Conservation (phyloP, 129 eudicot species). For the sunflower (Helianthus annuus) region HanXRQr2.0-SUNRISE NC_035434.2:153532829-153533328, state of each 20-base stretch:
- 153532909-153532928: not conserved
- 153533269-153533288: not conserved
- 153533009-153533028: not conserved
- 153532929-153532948: not conserved
- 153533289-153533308: not conserved
- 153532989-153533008: too few species aligned
- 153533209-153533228: not conserved
- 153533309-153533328: not conserved
- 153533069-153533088: conserved; percentile 1
- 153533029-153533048: not conserved
- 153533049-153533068: not conserved
- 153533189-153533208: not conserved
- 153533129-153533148: not conserved
- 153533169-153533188: not conserved
- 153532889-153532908: not conserved
- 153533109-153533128: not conserved
- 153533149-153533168: not conserved
- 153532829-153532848: too few species aligned
- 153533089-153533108: not conserved
- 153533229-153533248: conserved; percentile 1
- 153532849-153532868: too few species aligned
- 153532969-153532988: too few species aligned
- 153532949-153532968: too few species aligned
- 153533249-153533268: not conserved
- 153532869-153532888: too few species aligned